Evolutionary conservation across 805 yeast species (phyloP).

Genomic region (Saturnispora silvae): DNA sequence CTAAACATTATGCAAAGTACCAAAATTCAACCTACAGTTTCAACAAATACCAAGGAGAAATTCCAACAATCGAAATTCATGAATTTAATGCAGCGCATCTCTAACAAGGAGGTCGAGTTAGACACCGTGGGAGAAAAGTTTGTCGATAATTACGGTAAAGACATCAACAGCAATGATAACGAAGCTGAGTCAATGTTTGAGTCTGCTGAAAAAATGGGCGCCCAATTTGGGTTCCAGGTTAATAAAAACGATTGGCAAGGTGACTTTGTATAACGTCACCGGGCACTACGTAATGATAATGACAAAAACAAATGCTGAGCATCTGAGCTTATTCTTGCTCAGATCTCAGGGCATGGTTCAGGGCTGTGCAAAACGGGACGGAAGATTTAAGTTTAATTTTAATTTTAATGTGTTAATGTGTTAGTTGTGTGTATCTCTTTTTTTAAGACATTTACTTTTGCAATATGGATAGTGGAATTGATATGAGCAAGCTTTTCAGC

Average conservation of each 20-base stretch:
- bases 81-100: constrained; percentile 31
- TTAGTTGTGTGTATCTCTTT: too few relatives aligned
- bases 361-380: too few relatives aligned
- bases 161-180: constrained; percentile 22
- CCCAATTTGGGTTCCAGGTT: neutral
- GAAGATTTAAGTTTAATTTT: too few relatives aligned
- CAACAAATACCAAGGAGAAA: constrained; percentile 24
- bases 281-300: too few relatives aligned
- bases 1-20: constrained; percentile 29
- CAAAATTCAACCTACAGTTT: constrained; percentile 13
- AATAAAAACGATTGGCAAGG: constrained; percentile 2
- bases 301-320: too few relatives aligned
- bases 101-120: constrained; percentile 30
- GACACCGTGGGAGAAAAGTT: constrained; percentile 28
- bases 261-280: neutral
- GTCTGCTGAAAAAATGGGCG: neutral
- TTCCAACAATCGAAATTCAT: constrained; percentile 32
- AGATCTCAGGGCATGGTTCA: too few relatives aligned
- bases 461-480: too few relatives aligned
- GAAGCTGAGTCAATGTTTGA: constrained; percentile 1
- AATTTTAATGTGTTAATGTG: too few relatives aligned
- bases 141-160: constrained; percentile 24
- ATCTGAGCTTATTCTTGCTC: too few relatives aligned
- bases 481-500: constrained; percentile 23
- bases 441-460: too few relatives aligned